Conservation (phyloP, 2,329 filamentous ascomycete species). For the Magnaporthiopsis rhizophila region DNA sequence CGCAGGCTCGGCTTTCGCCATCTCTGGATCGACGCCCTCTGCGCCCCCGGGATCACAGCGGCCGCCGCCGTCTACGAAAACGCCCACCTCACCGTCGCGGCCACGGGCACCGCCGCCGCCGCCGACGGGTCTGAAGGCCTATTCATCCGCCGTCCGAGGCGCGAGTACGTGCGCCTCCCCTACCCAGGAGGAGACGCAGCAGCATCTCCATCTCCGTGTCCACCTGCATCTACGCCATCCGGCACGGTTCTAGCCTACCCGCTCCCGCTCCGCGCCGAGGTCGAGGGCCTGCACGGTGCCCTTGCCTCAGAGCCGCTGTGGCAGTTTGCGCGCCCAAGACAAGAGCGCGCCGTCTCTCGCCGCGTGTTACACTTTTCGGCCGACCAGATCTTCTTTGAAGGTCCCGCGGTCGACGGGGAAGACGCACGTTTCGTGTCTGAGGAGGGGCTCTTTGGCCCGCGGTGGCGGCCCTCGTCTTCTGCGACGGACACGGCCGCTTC, state of each 20-base stretch:
- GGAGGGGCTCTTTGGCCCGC: neutral
- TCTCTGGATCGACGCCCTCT: slow-evolving; percentile 17
- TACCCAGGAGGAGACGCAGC: neutral
- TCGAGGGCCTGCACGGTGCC: neutral
- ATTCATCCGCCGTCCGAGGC: neutral
- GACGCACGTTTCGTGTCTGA: neutral
- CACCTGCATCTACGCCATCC: too few species aligned
- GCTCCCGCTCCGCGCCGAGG: neutral
- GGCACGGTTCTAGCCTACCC: neutral
- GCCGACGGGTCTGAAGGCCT: neutral
- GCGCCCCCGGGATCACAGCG: slow-evolving; percentile 56
- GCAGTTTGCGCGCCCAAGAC: neutral
- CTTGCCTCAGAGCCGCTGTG: neutral
- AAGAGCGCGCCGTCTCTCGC: slow-evolving; percentile 1
- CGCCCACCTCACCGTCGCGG: neutral
- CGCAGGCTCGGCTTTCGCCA: slow-evolving; percentile 11
- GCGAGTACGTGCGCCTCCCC: neutral
- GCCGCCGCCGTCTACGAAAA: slow-evolving; percentile 40
- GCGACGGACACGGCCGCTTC: too few species aligned
- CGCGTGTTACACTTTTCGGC: slow-evolving; percentile 1
- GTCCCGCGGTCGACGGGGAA: too few species aligned
- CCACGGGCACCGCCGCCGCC: neutral
- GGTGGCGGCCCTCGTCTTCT: too few species aligned
- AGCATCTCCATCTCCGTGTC: too few species aligned
- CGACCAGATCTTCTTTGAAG: slow-evolving; percentile 2